phyloP scores from a whole-genome alignment of 306 rosid species.

The Datisca glomerata region DNA sequence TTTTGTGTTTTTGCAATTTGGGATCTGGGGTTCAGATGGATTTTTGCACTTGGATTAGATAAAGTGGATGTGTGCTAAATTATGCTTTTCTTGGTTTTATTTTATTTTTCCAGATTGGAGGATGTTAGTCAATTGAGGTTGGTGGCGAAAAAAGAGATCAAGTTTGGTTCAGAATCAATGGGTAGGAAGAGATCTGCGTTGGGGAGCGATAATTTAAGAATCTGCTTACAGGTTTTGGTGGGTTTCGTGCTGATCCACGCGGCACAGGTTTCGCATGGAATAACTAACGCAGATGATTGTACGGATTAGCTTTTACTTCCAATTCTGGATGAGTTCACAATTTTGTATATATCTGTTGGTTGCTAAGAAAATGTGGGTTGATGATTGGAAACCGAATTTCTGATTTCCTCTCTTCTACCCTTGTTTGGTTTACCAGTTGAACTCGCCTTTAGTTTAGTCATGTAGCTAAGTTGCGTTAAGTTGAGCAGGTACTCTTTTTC shows the following conservation, averaged over 20 bases:
- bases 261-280: conserved; percentile 43
- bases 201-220: conserved; percentile 28
- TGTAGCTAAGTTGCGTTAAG: not conserved
- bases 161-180: conserved; percentile 34
- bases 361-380: conserved; percentile 15
- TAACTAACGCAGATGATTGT: conserved; percentile 68
- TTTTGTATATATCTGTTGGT: conserved; percentile 8
- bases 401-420: not conserved
- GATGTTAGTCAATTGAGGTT: conserved; percentile 30
- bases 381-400: conserved; percentile 2
- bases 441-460: not conserved
- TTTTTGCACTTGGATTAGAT: conserved; percentile 3
- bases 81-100: not conserved
- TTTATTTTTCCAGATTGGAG: conserved; percentile 21
- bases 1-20: conserved; percentile 4
- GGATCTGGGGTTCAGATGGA: not conserved
- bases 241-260: conserved; percentile 38
- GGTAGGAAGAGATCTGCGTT: conserved; percentile 46
- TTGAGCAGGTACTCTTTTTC: not conserved
- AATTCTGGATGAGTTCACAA: too few relatives aligned
- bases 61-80: not conserved
- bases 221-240: conserved; percentile 26
- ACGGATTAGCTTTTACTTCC: conserved; percentile 13
- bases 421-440: not conserved
- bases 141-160: conserved; percentile 12